Conservation (phyloP, 345 rosid genomes). For the Bruguiera gymnorhiza region DNA sequence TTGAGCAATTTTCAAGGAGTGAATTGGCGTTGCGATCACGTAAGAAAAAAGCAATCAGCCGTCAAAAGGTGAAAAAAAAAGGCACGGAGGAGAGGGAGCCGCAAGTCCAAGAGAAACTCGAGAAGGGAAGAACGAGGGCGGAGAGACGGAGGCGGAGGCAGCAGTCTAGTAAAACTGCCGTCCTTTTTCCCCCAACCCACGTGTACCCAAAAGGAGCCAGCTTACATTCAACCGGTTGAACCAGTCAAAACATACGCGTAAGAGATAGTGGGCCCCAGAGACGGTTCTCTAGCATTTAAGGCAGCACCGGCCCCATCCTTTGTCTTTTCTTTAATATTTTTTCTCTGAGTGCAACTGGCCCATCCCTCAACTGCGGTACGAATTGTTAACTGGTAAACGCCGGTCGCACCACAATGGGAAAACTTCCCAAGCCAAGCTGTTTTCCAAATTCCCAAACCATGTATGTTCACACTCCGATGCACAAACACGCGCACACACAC, state of each 20-base stretch:
- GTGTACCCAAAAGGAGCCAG: conserved; percentile 14
- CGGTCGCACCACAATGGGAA: conserved; percentile 59
- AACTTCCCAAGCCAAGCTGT: conserved; percentile 62
- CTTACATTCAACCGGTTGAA: conserved; percentile 21
- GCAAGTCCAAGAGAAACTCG: conserved; percentile 20
- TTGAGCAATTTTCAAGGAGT: neutral
- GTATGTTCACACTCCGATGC: conserved; percentile 44
- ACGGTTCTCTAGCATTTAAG: conserved; percentile 48
- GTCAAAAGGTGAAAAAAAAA: too few species aligned
- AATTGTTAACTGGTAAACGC: conserved; percentile 47
- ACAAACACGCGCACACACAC: neutral
- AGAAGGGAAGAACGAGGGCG: neutral
- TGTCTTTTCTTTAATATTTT: too few species aligned
- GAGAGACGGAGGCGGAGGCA: neutral
- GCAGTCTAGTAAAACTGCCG: neutral
- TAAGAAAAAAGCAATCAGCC: too few species aligned
- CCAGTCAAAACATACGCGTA: conserved; percentile 32
- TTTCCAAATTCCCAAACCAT: conserved; percentile 46
- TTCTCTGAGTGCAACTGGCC: neutral
- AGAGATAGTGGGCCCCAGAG: conserved; percentile 4
- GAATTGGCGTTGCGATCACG: neutral
- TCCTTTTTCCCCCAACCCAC: conserved; percentile 15
- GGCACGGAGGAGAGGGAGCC: conserved; percentile 2
- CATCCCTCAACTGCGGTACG: conserved; percentile 29
- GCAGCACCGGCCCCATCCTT: conserved; percentile 42